Evolutionary conservation across 352 stramenopile species (phyloP), one percentile per base, ranked within the genome.

Genomic region (Globisporangium paddicum): DNA sequence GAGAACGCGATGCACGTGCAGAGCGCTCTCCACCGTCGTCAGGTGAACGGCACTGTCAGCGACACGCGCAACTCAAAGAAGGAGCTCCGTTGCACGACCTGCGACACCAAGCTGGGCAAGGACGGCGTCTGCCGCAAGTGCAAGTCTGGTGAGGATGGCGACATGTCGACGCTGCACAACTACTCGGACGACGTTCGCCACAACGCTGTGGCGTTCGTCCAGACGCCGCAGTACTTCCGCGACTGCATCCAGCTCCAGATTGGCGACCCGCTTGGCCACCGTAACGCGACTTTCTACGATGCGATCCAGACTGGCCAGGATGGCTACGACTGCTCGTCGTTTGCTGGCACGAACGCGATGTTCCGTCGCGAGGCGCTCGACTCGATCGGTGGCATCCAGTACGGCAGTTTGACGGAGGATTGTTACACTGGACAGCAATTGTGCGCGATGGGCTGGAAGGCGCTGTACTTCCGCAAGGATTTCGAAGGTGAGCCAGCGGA

Each of bases 391-490:
- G 87, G 87, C 3, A 93, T 96, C 53, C 83, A 93, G 67, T 91
- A 92, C 62, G 87, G 87, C 23, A 87, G 68, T 55, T 64, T 96
- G 60, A 96, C 87, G 11, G 87, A 96, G 56, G 82, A 96, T 37
- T 84, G 69, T 30, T 91, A 90, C 75, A 94, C 82, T 53, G 84
- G 82, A 6, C 72, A 92, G 67, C 75, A 77, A 47, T 65, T 94
- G 49, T 79, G 85, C 32, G 74, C 71, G 26, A 92, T 89, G 84
- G 84, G 84, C 26, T 94, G 84, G 84, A 94, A 94, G 68, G 82
- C 68, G 34, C 62, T 91, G 48, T 94, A 92, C 69, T 94, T 90
- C 76, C 82, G 84, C 46, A 94, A 94, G 70, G 85, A 94, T 67
- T 91, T 94, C 30, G 85, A 94, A 72, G 85, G 85, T 13, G 82